Percentiles rank a stretch among this genome's conserved stretches.
Evolutionary conservation across 2,329 filamentous ascomycete species (phyloP).

Genomic region (Colletotrichum truncatum): DNA sequence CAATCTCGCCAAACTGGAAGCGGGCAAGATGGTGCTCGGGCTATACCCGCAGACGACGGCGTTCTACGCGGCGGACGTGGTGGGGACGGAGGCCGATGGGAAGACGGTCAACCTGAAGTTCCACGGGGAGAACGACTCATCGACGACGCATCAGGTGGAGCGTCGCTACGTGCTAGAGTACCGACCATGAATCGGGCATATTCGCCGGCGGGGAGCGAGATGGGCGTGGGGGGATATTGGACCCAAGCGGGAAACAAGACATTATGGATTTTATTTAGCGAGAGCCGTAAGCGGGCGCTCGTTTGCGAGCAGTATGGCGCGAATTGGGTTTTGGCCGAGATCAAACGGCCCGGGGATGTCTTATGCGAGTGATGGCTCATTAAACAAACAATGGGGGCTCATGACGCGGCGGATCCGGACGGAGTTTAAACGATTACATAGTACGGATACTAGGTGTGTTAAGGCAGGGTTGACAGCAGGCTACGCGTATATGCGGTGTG

Average conservation of each 20-base stretch:
- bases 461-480: background rate
- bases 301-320: background rate
- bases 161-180: slow-evolving; percentile 82
- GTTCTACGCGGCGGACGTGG: slow-evolving; percentile 86
- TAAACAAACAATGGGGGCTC: slow-evolving; percentile 16
- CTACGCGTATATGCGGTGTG: too few species aligned
- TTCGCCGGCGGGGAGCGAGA: background rate
- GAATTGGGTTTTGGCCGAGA: slow-evolving; percentile 11
- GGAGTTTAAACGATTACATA: slow-evolving; percentile 14
- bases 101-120: slow-evolving; percentile 74
- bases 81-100: slow-evolving; percentile 67
- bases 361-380: slow-evolving; percentile 11
- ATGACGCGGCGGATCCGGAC: slow-evolving; percentile 16
- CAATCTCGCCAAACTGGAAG: slow-evolving; percentile 67
- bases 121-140: slow-evolving; percentile 80
- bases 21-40: slow-evolving; percentile 78
- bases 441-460: too few species aligned
- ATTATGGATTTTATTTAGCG: background rate
- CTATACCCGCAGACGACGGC: slow-evolving; percentile 86
- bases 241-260: background rate
- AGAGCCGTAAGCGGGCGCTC: slow-evolving; percentile 12
- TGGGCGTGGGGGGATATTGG: background rate
- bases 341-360: slow-evolving; percentile 13
- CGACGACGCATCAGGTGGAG: slow-evolving; percentile 79
- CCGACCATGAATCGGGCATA: slow-evolving; percentile 45